A percentile compares a stretch with the other conserved stretches of the same genome.
Conservation (phyloP, 1,139 yeast genomes). For the Suhomyces ambrosiae region DNA sequence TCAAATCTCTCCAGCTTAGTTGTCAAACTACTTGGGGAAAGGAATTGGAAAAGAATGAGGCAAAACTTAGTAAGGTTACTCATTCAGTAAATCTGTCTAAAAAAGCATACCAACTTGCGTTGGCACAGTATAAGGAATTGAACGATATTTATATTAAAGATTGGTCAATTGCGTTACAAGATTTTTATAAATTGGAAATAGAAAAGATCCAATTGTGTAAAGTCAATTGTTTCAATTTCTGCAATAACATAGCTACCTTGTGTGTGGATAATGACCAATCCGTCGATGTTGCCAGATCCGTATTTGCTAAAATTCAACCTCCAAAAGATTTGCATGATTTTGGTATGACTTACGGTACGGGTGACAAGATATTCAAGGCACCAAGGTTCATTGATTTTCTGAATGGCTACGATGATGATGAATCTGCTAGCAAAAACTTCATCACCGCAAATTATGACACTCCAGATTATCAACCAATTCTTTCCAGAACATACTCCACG, state of each 20-base stretch:
- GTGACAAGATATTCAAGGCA: slow-evolving; percentile 60
- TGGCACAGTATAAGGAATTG: slow-evolving; percentile 64
- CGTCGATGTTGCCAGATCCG: slow-evolving; percentile 68
- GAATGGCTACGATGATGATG: slow-evolving; percentile 37
- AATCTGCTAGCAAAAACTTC: slow-evolving; percentile 16
- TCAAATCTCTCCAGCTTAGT: slow-evolving; percentile 62
- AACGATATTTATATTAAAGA: slow-evolving; percentile 74
- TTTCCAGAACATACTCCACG: slow-evolving; percentile 38
- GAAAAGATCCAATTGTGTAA: slow-evolving; percentile 77
- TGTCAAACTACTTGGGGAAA: slow-evolving; percentile 77
- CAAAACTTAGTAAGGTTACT: slow-evolving; percentile 59
- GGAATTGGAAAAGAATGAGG: slow-evolving; percentile 69
- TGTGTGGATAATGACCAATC: slow-evolving; percentile 80
- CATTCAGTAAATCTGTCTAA: slow-evolving; percentile 50
- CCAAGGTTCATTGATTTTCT: slow-evolving; percentile 48
- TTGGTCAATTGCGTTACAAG: slow-evolving; percentile 73
- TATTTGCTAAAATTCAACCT: slow-evolving; percentile 70
- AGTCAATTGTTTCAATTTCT: slow-evolving; percentile 78
- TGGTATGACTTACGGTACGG: slow-evolving; percentile 63
- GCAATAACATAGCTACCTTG: slow-evolving; percentile 72
- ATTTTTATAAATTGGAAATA: slow-evolving; percentile 74
- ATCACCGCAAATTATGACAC: slow-evolving; percentile 34
- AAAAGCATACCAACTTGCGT: slow-evolving; percentile 60
- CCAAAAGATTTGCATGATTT: slow-evolving; percentile 60
- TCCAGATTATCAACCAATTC: slow-evolving; percentile 39